These are phyloP conservation scores for Paramecium caudatum DNA, from an alignment of 73 alveolate species.

Conservation along the genomic window DNA sequence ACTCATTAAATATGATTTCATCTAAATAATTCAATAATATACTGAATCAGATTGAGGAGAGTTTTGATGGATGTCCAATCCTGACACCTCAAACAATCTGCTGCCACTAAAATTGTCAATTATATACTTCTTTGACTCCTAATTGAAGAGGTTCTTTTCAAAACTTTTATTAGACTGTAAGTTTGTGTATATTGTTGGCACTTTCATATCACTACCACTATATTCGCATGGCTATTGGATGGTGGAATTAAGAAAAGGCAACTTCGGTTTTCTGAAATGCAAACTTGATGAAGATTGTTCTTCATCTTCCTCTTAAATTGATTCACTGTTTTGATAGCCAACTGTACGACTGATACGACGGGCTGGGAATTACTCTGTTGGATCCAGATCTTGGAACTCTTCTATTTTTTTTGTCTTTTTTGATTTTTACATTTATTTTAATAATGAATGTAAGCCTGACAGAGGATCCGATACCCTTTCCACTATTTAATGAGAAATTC, in stretches of 20 bases:
- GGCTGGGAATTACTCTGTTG: slow-evolving; percentile 8
- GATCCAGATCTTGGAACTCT: slow-evolving; percentile 57
- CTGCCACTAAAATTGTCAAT: background rate
- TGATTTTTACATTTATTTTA: too few relatives aligned
- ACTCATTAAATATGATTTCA: background rate
- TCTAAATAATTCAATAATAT: background rate
- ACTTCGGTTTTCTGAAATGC: too few relatives aligned
- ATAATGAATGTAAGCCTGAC: too few relatives aligned
- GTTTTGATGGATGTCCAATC: background rate
- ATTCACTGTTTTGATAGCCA: slow-evolving; percentile 39
- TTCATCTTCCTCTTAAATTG: slow-evolving; percentile 62
- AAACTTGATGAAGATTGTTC: slow-evolving; percentile 16
- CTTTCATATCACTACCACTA: slow-evolving; percentile 56
- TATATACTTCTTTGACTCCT: background rate
- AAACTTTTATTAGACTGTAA: background rate
- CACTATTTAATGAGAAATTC: slow-evolving; percentile 12
- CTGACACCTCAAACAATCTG: background rate
- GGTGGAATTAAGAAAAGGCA: background rate
- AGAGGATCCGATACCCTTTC: slow-evolving; percentile 24
- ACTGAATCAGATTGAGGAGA: background rate
- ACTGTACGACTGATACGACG: slow-evolving; percentile 21
- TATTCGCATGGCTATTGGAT: background rate
- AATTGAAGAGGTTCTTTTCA: background rate
- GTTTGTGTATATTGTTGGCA: slow-evolving; percentile 32
- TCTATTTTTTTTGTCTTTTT: slow-evolving; percentile 41